A percentile compares a stretch with the other conserved stretches of the same genome.
Conservation (phyloP, 2,329 filamentous ascomycete species). For the Endoconidiophora laricicola region DNA sequence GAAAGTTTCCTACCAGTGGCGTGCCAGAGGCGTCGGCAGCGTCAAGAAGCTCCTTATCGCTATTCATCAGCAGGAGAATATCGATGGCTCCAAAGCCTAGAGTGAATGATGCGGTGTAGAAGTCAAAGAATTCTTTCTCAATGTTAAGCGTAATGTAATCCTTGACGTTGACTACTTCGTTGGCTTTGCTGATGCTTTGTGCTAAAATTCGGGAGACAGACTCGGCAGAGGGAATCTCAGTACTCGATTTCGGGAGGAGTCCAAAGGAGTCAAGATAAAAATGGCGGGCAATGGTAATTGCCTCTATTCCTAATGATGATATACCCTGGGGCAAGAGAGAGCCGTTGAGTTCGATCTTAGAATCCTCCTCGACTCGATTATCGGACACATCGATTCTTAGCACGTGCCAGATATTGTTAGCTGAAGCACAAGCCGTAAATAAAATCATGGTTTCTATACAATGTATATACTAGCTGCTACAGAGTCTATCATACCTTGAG, state of each 20-base stretch:
- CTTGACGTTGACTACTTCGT: neutral
- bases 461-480: no score
- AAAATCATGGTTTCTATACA: no score
- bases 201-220: neutral
- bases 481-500: no score
- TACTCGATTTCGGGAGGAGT: neutral
- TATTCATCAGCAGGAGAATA: neutral
- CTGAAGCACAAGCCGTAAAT: no score
- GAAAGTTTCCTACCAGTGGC: neutral
- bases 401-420: no score
- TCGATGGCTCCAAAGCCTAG: neutral
- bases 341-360: no score
- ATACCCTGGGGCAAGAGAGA: no score
- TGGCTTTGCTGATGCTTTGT: neutral
- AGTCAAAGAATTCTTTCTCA: neutral
- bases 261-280: neutral
- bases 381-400: no score
- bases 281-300: neutral
- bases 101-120: neutral
- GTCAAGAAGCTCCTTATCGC: neutral
- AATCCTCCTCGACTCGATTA: no score
- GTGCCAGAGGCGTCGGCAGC: neutral
- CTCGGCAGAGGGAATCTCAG: no score
- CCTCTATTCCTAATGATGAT: no score
- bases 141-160: neutral